These are phyloP conservation scores for Hirsutella rhossiliensis DNA, from an alignment of 2,329 filamentous ascomycete species.

Conservation along the genomic window DNA sequence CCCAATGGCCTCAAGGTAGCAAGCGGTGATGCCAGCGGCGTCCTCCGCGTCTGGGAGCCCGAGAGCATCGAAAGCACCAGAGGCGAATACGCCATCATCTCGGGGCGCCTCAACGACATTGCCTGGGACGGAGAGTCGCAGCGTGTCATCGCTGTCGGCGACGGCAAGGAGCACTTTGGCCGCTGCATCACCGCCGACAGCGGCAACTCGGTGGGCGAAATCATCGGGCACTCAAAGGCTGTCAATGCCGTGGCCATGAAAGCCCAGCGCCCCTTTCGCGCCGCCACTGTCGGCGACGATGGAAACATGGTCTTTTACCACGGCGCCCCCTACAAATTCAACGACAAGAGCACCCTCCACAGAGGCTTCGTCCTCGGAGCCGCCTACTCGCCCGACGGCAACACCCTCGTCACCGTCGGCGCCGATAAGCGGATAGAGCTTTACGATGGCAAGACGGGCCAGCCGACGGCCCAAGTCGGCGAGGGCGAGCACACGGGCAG, in stretches of 20 bases:
- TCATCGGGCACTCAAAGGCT: conserved; percentile 79
- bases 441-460: conserved; percentile 93
- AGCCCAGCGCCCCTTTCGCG: conserved; percentile 79
- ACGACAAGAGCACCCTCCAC: conserved; percentile 70
- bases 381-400: conserved; percentile 83
- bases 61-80: conserved; percentile 77
- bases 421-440: conserved; percentile 89
- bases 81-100: conserved; percentile 89
- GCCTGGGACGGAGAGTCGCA: conserved; percentile 97
- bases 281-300: conserved; percentile 85
- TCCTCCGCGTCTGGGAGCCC: conserved; percentile 86
- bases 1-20: conserved; percentile 93
- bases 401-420: conserved; percentile 71
- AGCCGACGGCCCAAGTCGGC: conserved; percentile 64
- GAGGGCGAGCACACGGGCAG: conserved; percentile 83
- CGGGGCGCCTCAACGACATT: conserved; percentile 88
- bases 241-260: conserved; percentile 88
- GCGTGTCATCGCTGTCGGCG: conserved; percentile 89
- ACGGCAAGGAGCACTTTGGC: conserved; percentile 86
- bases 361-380: conserved; percentile 81
- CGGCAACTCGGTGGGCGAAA: conserved; percentile 91
- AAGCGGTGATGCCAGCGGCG: conserved; percentile 75
- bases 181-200: conserved; percentile 92
- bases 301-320: conserved; percentile 84
- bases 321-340: conserved; percentile 92